phyloP scores from a whole-genome alignment of 805 yeast genomes.

The Pichia deserticola region DNA sequence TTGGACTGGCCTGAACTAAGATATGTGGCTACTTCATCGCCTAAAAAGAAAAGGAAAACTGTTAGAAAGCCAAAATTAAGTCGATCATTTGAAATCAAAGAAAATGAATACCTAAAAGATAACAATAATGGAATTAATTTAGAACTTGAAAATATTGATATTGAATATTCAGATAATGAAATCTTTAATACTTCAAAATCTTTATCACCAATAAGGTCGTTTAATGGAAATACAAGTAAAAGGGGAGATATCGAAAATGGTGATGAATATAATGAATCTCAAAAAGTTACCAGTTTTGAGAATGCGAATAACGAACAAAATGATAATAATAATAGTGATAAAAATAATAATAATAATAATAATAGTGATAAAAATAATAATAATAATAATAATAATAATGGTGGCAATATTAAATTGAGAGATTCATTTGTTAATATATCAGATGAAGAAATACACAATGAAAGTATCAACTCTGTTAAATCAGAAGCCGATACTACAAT shows the following conservation, averaged over 20 bases:
- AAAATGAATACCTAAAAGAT: not conserved
- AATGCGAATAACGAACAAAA: not conserved
- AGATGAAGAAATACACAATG: not conserved
- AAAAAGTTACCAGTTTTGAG: conserved; percentile 5
- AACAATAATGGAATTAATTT: not conserved
- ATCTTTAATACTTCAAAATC: not conserved
- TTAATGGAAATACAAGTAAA: too few relatives aligned
- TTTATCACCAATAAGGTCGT: not conserved
- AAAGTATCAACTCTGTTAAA: not conserved
- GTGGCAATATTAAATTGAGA: too few relatives aligned
- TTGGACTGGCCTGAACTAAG: not conserved
- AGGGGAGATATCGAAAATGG: not conserved
- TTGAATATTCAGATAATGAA: not conserved
- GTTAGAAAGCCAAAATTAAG: not conserved
- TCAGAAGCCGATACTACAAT: conserved; percentile 17
- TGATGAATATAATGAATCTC: not conserved
- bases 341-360: not conserved
- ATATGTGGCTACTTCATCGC: not conserved
- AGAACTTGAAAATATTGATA: not conserved
- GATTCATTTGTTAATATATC: too few relatives aligned
- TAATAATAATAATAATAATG: too few relatives aligned
- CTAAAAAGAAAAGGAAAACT: not conserved
- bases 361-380: not conserved
- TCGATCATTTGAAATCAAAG: not conserved
- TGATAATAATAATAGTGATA: not conserved